A percentile compares a stretch with the other conserved stretches of the same genome.
These are phyloP conservation scores for Xylaria bambusicola DNA, from an alignment of 495 filamentous ascomycete genomes.

Conservation along the genomic window DNA sequence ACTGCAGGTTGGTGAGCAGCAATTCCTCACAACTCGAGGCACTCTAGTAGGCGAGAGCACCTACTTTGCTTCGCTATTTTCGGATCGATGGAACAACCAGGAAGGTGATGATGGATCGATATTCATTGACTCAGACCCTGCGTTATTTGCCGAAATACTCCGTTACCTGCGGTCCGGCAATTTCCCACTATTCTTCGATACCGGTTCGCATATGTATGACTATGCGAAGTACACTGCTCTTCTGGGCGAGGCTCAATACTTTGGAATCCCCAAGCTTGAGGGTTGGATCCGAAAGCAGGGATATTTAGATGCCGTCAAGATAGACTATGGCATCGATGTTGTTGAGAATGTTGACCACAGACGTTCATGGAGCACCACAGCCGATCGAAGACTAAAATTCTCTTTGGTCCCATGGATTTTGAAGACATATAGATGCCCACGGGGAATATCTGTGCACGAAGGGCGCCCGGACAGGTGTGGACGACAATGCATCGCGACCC, in stretches of 20 bases:
- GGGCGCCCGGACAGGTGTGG: conserved; percentile 3
- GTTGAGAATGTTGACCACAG: neutral
- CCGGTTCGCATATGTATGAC: conserved; percentile 34
- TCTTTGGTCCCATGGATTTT: neutral
- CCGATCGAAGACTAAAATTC: conserved; percentile 2
- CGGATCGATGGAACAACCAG: conserved; percentile 20
- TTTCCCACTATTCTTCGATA: conserved; percentile 44
- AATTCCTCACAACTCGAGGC: conserved; percentile 17
- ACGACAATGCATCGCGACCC: conserved; percentile 3
- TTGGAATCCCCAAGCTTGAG: conserved; percentile 27
- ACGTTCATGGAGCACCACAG: neutral
- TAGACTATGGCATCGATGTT: conserved; percentile 4
- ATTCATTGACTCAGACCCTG: conserved; percentile 46
- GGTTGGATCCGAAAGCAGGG: conserved; percentile 22
- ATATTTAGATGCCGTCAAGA: conserved; percentile 16
- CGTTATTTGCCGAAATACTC: conserved; percentile 44
- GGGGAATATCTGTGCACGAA: neutral
- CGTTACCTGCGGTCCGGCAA: conserved; percentile 38
- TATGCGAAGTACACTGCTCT: conserved; percentile 34
- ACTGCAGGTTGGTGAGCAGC: conserved; percentile 23
- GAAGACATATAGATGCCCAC: conserved; percentile 18
- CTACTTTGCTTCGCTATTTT: conserved; percentile 21
- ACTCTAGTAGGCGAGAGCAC: conserved; percentile 19
- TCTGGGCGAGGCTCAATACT: conserved; percentile 38
- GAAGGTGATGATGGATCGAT: conserved; percentile 35